These are phyloP conservation scores for Erigeron philadelphicus DNA, from an alignment of 140 eudicot genomes.

Conservation along the genomic window DNA sequence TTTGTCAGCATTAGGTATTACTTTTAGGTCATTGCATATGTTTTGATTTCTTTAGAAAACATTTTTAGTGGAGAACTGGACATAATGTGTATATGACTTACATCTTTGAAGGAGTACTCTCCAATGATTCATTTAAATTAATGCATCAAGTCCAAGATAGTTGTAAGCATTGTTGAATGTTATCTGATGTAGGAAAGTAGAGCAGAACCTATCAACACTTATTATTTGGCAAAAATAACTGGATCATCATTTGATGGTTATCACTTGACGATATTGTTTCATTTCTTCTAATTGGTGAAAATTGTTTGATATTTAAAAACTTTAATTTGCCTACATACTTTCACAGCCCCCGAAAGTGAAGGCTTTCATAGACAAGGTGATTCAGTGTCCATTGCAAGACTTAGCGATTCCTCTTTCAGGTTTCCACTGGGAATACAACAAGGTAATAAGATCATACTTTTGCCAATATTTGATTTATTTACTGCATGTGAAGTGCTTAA, in stretches of 20 bases:
- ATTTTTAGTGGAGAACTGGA: background rate
- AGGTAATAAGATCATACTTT: constrained; percentile 45
- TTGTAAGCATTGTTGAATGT: background rate
- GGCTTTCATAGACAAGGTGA: constrained; percentile 83
- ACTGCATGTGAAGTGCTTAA: constrained; percentile 14
- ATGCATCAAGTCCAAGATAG: background rate
- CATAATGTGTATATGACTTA: background rate
- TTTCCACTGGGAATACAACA: constrained; percentile 91
- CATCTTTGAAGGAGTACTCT: constrained; percentile 7
- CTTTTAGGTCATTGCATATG: background rate
- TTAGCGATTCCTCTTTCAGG: constrained; percentile 91
- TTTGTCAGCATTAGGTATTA: background rate
- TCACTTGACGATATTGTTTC: constrained; percentile 1
- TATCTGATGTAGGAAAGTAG: background rate
- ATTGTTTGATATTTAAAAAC: background rate
- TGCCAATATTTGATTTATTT: background rate
- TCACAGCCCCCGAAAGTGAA: constrained; percentile 84
- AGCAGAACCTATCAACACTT: background rate
- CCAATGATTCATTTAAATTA: constrained; percentile 1
- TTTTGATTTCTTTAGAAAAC: background rate
- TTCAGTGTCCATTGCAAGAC: constrained; percentile 91
- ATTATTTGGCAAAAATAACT: background rate
- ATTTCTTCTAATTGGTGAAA: background rate
- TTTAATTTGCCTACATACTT: constrained; percentile 7
- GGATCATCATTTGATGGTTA: constrained; percentile 6